phyloP scores from a whole-genome alignment of 306 rosid species.

The Hippophae tibetana region DNA sequence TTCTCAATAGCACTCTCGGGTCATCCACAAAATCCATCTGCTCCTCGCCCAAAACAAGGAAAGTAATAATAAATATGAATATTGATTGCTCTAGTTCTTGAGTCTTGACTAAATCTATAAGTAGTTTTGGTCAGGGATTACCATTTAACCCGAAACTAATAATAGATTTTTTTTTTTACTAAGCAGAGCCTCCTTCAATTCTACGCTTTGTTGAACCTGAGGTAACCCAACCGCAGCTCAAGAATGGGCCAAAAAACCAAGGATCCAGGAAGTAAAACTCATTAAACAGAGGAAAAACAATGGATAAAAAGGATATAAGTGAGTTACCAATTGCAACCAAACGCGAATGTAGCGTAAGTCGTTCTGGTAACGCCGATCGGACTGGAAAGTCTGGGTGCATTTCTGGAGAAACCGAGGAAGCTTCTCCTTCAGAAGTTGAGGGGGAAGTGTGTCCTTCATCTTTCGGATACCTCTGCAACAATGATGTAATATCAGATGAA shows the following conservation, averaged over 20 bases:
- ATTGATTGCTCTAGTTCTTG: background rate
- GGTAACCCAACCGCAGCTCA: slow-evolving; percentile 10
- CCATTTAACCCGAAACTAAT: too few relatives aligned
- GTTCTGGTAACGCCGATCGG: slow-evolving; percentile 71
- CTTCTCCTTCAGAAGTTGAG: slow-evolving; percentile 50
- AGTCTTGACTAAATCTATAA: too few relatives aligned
- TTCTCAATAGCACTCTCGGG: slow-evolving; percentile 44
- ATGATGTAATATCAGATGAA: slow-evolving; percentile 1
- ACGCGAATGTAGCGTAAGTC: slow-evolving; percentile 80
- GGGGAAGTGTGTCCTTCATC: slow-evolving; percentile 55
- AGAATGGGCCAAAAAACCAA: slow-evolving; percentile 1
- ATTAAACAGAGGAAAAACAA: background rate
- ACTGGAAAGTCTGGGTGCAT: slow-evolving; percentile 58
- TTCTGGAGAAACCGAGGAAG: slow-evolving; percentile 64
- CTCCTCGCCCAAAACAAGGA: slow-evolving; percentile 11
- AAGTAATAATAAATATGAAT: background rate
- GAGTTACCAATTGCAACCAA: slow-evolving; percentile 84
- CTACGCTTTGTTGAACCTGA: slow-evolving; percentile 7
- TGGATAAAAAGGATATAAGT: background rate
- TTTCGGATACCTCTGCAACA: slow-evolving; percentile 65
- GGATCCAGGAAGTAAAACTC: background rate
- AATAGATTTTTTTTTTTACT: background rate
- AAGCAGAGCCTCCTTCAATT: background rate
- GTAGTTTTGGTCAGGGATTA: too few relatives aligned
- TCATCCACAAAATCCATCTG: slow-evolving; percentile 89